A percentile compares a stretch with the other conserved stretches of the same genome.
Evolutionary conservation across 768 basidiomycete genomes (phyloP).

Genomic region (Tylopilus subfusipes): DNA sequence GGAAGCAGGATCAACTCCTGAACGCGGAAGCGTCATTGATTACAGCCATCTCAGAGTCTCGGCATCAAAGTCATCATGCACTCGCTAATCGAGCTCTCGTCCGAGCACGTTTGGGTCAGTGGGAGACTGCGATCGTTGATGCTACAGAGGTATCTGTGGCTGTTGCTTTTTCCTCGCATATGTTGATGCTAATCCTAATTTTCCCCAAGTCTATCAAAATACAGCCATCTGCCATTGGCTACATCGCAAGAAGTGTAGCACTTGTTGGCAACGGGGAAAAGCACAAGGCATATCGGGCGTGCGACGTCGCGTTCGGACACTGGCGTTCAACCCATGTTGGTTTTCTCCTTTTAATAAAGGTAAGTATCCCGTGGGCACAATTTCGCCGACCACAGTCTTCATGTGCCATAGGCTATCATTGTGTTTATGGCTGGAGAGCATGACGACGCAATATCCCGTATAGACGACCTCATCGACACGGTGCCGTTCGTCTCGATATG

Average conservation of each 20-base stretch:
- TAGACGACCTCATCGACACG: background rate
- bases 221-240: background rate
- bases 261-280: background rate
- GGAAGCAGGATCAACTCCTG: background rate
- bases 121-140: background rate
- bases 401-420: background rate
- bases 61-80: background rate
- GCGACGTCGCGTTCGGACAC: background rate
- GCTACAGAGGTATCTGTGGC: slow-evolving; percentile 1
- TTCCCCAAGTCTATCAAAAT: background rate
- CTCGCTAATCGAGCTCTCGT: background rate
- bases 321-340: background rate
- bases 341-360: background rate
- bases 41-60: background rate
- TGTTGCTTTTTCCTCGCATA: background rate
- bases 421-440: background rate
- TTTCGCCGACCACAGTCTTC: too few relatives aligned
- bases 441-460: background rate
- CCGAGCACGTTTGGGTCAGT: background rate
- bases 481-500: background rate
- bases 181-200: background rate
- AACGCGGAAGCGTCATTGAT: background rate
- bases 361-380: background rate
- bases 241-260: background rate
- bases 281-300: background rate